Percentiles rank a stretch among this genome's conserved stretches.
phyloP scores from a whole-genome alignment of 2,329 filamentous ascomycete genomes.

The Arachnomyces sp. region DNA sequence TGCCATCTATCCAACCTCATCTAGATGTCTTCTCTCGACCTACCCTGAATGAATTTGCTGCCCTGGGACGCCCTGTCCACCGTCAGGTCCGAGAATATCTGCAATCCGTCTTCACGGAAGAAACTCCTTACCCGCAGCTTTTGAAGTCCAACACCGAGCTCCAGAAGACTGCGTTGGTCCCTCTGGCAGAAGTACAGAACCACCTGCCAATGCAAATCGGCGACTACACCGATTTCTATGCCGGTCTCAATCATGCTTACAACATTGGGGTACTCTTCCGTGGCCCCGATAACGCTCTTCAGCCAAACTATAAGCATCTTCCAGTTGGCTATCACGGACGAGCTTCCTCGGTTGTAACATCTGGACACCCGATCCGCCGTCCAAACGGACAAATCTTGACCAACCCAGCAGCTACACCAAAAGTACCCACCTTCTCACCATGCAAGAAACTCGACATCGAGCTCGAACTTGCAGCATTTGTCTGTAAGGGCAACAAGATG shows the following conservation, averaged over 20 bases:
- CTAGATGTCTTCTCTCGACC: constrained; percentile 55
- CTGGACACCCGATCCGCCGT: constrained; percentile 62
- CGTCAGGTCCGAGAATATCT: constrained; percentile 60
- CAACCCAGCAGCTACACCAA: constrained; percentile 53
- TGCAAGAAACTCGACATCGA: constrained; percentile 67
- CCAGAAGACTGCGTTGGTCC: constrained; percentile 51
- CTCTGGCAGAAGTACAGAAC: constrained; percentile 50
- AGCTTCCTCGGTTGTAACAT: constrained; percentile 65
- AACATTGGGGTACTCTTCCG: constrained; percentile 65
- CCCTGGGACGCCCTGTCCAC: constrained; percentile 60
- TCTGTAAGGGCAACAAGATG: constrained; percentile 56
- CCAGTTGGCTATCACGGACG: constrained; percentile 77
- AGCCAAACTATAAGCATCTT: constrained; percentile 73
- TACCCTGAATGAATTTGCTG: constrained; percentile 65
- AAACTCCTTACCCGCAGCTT: constrained; percentile 52
- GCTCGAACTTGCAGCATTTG: constrained; percentile 68
- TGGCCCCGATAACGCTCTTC: constrained; percentile 61
- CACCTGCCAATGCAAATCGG: constrained; percentile 71
- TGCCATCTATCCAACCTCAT: constrained; percentile 50
- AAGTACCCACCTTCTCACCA: constrained; percentile 55
- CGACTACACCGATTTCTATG: constrained; percentile 82
- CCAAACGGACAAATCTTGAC: constrained; percentile 66
- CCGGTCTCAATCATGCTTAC: constrained; percentile 68
- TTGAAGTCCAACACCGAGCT: constrained; percentile 55
- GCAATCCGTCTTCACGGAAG: constrained; percentile 55